phyloP scores from a whole-genome alignment of 345 rosid genomes.

The Gynandropsis gynandra region DNA sequence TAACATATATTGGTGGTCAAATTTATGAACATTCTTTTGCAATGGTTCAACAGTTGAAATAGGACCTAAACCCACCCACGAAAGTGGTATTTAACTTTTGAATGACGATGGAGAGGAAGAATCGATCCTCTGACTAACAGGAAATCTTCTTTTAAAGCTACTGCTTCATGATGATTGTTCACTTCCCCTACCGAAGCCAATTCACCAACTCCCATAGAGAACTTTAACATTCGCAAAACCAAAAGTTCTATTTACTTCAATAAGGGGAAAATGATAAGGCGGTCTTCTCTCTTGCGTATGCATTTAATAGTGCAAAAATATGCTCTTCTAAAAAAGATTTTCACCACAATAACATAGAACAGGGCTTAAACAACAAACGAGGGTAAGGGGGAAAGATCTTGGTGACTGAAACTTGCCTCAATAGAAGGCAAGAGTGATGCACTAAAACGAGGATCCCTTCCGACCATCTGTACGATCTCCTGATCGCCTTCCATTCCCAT shows the following conservation, averaged over 20 bases:
- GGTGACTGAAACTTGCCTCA: conserved; percentile 45
- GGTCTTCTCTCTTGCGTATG: no score
- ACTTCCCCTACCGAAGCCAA: background rate
- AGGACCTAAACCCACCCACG: no score
- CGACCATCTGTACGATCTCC: conserved; percentile 92
- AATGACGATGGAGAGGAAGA: background rate
- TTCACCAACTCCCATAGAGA: background rate
- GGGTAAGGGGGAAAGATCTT: background rate
- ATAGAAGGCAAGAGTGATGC: conserved; percentile 74
- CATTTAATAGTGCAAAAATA: no score
- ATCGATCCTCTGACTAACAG: no score
- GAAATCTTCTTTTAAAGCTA: no score
- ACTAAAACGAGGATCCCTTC: conserved; percentile 87
- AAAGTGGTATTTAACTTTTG: no score
- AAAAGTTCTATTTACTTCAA: conserved; percentile 3
- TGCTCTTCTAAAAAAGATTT: no score
- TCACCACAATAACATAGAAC: no score
- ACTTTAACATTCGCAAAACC: background rate
- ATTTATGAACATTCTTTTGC: no score
- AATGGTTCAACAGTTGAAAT: no score
- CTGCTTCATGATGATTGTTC: background rate
- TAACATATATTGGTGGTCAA: no score
- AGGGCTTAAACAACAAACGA: background rate
- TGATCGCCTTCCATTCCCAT: conserved; percentile 98
- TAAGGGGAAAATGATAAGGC: no score